Conservation (phyloP, 495 filamentous ascomycete genomes). For the Podospora didyma region DNA sequence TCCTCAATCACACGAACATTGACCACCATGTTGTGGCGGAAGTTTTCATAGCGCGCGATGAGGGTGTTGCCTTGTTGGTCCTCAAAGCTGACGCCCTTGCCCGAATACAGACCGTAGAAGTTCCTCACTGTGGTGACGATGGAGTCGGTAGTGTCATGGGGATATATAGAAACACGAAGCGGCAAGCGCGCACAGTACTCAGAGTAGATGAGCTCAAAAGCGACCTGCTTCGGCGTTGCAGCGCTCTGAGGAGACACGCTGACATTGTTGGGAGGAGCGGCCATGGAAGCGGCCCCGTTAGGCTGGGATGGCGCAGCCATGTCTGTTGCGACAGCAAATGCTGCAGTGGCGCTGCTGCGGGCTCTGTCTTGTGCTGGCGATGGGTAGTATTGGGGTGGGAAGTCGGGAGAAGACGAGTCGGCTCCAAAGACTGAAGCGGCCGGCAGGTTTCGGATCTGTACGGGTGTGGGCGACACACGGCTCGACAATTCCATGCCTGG, state of each 20-base stretch:
- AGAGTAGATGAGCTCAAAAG: conserved; percentile 79
- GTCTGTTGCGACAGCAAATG: not conserved
- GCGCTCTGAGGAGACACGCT: conserved; percentile 46
- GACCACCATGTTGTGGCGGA: conserved; percentile 82
- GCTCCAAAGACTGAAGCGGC: not conserved
- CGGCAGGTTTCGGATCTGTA: not conserved
- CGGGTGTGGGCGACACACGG: conserved; percentile 2
- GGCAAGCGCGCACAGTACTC: conserved; percentile 75
- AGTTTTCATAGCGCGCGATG: conserved; percentile 93
- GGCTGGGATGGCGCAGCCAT: conserved; percentile 15
- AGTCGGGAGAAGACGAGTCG: conserved; percentile 1
- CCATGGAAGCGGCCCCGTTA: conserved; percentile 10
- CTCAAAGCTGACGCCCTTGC: conserved; percentile 83
- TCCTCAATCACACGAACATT: conserved; percentile 82
- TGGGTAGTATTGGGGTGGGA: conserved; percentile 4
- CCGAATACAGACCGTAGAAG: conserved; percentile 89
- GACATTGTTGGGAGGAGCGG: conserved; percentile 21
- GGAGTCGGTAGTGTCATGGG: conserved; percentile 91
- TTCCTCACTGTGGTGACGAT: conserved; percentile 97
- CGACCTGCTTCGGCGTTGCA: conserved; percentile 66
- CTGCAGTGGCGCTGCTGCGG: not conserved
- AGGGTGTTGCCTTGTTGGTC: conserved; percentile 80
- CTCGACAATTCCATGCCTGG: conserved; percentile 15
- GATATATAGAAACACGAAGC: conserved; percentile 85
- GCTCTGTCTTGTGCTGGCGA: conserved; percentile 5